Evolutionary conservation across 306 rosid genomes (phyloP), one percentile per base, ranked within the genome.

Genomic region (Carpinus fangiana): DNA sequence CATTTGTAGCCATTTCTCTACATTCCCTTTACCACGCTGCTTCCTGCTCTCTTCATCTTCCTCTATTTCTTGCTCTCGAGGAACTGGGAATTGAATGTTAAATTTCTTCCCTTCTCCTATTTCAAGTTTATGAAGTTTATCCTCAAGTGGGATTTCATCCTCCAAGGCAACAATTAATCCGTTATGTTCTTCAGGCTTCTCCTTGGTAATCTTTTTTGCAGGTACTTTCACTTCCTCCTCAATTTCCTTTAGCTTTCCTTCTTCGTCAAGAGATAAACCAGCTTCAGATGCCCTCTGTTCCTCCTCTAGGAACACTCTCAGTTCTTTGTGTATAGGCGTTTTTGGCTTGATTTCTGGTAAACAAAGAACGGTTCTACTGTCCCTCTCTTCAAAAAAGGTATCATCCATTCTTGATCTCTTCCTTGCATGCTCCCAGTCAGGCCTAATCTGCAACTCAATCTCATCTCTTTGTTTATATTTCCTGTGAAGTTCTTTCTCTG

Each of bases 1-100:
- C 83, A 92, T 83, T 78, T 93, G 91, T 66, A 96, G 98, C 99
- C 99, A 96, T 77, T 91, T 96, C 78, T 96, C 99, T 23, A 96
- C 84, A 73, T 93, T 96, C 71, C 97, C 99, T 87, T 89, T 93
- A 53, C 99, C 99, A 4, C 98, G 94, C 65, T 71, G 81, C 78
- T 88, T 79, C 79, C 94, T 90, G 73, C 79, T 88, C 57, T 96
- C 94, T 67, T 93, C 98, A 75, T 96, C 94, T 83, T 96, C 98
- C 85, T 90, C 94, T 11, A 59, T 80, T 68, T 88, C 87, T 31
- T 85, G 80, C 65, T 88, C 88, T 50, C 16, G 84, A 59, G 73
- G 26, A 60, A 68, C 81, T 4, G 86, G 82, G 80, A 86, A 76
- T 34, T 83, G 84, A 83, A 56, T 9, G 31, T 73, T 85, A 26